These are phyloP conservation scores for Syncephalastrum monosporum DNA, from an alignment of 371 early-diverging fungal species.

Conservation along the genomic window DNA sequence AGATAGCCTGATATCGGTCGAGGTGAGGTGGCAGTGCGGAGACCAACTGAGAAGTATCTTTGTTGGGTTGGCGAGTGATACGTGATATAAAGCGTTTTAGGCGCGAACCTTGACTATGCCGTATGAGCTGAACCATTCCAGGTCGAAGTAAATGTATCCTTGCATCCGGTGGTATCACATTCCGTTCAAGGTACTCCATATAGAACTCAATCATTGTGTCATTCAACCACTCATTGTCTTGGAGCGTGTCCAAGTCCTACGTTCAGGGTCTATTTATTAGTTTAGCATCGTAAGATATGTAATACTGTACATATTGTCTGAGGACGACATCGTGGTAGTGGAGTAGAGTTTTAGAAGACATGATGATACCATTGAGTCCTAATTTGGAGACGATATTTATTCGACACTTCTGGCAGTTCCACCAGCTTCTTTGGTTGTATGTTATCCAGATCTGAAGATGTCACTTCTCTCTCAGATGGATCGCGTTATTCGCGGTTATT, in stretches of 20 bases:
- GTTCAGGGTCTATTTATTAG: neutral
- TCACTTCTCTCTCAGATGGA: too few species aligned
- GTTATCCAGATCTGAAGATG: constrained; percentile 2
- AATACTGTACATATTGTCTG: constrained; percentile 27
- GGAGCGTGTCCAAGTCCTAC: constrained; percentile 46
- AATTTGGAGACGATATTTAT: too few species aligned
- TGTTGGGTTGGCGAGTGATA: constrained; percentile 1
- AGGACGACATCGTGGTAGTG: constrained; percentile 45
- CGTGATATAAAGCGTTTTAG: neutral
- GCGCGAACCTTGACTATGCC: constrained; percentile 32
- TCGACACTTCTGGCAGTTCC: too few species aligned
- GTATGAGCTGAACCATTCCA: constrained; percentile 37
- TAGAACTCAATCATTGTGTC: constrained; percentile 58
- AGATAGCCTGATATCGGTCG: constrained; percentile 26
- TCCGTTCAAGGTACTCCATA: constrained; percentile 50
- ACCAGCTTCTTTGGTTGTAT: neutral
- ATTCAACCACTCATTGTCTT: constrained; percentile 54
- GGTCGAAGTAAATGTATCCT: constrained; percentile 37
- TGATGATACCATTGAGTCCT: constrained; percentile 4
- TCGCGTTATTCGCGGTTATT: neutral
- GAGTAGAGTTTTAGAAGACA: constrained; percentile 15
- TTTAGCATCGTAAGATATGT: neutral
- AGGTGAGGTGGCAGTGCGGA: constrained; percentile 35
- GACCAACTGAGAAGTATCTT: constrained; percentile 27
- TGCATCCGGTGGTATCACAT: constrained; percentile 22